phyloP scores from a whole-genome alignment of 306 rosid genomes.

The Ormosia semicastrata region DNA sequence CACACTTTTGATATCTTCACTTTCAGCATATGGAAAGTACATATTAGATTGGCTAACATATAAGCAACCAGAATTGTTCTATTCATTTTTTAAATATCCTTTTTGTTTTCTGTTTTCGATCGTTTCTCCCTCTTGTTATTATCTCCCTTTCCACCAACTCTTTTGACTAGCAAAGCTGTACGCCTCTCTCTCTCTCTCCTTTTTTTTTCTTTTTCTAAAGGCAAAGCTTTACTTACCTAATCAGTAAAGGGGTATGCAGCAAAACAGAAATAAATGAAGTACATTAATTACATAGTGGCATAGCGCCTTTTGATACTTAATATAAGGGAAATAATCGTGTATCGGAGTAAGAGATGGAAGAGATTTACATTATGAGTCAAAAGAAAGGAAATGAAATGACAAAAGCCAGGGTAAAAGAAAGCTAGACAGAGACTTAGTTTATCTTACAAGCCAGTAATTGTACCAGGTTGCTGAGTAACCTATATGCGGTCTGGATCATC shows the following conservation, averaged over 20 bases:
- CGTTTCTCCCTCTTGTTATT: not conserved
- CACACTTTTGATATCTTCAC: not conserved
- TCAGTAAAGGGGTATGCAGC: conserved; percentile 7
- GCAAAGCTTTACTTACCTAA: not conserved
- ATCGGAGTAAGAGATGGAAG: not conserved
- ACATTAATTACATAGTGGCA: not conserved
- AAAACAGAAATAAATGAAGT: not conserved
- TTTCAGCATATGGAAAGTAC: not conserved
- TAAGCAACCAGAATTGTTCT: not conserved
- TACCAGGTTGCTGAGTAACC: not conserved
- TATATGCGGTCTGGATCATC: not conserved
- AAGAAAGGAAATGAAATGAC: conserved; percentile 7
- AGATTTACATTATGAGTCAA: not conserved
- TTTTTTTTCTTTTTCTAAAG: too few species aligned
- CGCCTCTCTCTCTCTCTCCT: not conserved
- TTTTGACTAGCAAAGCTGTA: conserved; percentile 8
- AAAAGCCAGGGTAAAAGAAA: not conserved
- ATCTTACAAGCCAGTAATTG: not conserved
- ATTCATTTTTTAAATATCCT: not conserved
- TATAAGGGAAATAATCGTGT: not conserved
- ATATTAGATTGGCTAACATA: not conserved
- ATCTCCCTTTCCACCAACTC: not conserved
- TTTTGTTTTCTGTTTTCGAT: not conserved
- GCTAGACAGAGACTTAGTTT: not conserved
- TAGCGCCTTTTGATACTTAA: not conserved